These are phyloP conservation scores for Grosmannia clavigera DNA, from an alignment of 2,329 filamentous ascomycete species.

Conservation along the genomic window DNA sequence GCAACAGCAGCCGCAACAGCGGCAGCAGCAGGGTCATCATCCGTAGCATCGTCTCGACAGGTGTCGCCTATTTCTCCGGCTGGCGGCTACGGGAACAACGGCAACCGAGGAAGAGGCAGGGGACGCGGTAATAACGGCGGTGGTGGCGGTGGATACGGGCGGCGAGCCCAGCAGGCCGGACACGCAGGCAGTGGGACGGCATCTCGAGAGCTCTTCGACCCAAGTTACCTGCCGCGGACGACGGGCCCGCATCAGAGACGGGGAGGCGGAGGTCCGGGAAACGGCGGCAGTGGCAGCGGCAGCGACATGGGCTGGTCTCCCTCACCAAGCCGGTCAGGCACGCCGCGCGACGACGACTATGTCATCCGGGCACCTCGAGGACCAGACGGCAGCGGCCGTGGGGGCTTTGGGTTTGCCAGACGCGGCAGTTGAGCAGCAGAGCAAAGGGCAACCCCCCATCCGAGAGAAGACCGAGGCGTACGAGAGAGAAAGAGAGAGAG, in stretches of 20 bases:
- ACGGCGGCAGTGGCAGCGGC: conserved; percentile 19
- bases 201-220: conserved; percentile 61
- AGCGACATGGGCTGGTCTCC: conserved; percentile 13
- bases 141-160: conserved; percentile 13
- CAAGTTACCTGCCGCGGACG: conserved; percentile 50
- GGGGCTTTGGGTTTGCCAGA: conserved; percentile 63
- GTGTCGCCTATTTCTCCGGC: conserved; percentile 35
- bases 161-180: not conserved
- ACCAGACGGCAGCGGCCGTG: conserved; percentile 63
- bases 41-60: conserved; percentile 35
- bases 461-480: too few species aligned
- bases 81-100: not conserved
- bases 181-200: not conserved
- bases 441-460: not conserved
- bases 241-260: conserved; percentile 36
- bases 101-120: conserved; percentile 30
- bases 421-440: conserved; percentile 36
- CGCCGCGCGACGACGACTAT: conserved; percentile 48
- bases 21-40: not conserved
- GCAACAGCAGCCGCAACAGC: not conserved
- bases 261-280: not conserved
- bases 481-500: too few species aligned
- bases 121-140: conserved; percentile 20
- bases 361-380: conserved; percentile 64
- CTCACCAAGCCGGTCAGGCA: conserved; percentile 27